A percentile compares a stretch with the other conserved stretches of the same genome.
Evolutionary conservation across 139 green algal genomes (phyloP).

Genomic region (Marvania coccoides): DNA sequence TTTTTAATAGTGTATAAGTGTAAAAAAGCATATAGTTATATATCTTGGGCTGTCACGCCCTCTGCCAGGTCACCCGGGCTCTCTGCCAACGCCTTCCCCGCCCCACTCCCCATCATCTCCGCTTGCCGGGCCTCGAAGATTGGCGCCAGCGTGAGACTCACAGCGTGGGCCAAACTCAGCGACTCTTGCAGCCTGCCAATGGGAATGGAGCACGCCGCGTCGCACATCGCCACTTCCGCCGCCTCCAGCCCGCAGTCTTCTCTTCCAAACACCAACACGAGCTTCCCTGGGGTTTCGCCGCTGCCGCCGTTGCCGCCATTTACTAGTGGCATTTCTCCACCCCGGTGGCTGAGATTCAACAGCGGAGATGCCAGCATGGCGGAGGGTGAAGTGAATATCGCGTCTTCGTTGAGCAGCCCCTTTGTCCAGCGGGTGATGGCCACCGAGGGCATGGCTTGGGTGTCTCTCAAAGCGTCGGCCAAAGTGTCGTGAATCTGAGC

Average conservation of each 20-base stretch:
- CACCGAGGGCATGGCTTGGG: conserved; percentile 16
- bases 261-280: conserved; percentile 58
- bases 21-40: too few species aligned
- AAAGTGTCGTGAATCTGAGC: conserved; percentile 22
- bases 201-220: conserved; percentile 41
- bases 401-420: too few species aligned
- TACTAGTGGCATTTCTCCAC: conserved; percentile 5
- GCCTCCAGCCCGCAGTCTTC: conserved; percentile 53
- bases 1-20: too few species aligned
- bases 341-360: too few species aligned
- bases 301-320: neutral
- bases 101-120: neutral
- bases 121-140: conserved; percentile 34
- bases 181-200: conserved; percentile 54
- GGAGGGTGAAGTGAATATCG: too few species aligned
- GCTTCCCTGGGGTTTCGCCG: neutral
- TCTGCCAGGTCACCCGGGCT: too few species aligned
- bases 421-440: conserved; percentile 46
- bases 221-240: conserved; percentile 48
- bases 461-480: conserved; percentile 23
- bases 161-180: conserved; percentile 45
- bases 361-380: too few species aligned
- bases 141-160: conserved; percentile 40
- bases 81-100: too few species aligned
- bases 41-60: too few species aligned